Evolutionary conservation across 352 stramenopile genomes (phyloP).

Genomic region (Phytophthora pseudosyringae): DNA sequence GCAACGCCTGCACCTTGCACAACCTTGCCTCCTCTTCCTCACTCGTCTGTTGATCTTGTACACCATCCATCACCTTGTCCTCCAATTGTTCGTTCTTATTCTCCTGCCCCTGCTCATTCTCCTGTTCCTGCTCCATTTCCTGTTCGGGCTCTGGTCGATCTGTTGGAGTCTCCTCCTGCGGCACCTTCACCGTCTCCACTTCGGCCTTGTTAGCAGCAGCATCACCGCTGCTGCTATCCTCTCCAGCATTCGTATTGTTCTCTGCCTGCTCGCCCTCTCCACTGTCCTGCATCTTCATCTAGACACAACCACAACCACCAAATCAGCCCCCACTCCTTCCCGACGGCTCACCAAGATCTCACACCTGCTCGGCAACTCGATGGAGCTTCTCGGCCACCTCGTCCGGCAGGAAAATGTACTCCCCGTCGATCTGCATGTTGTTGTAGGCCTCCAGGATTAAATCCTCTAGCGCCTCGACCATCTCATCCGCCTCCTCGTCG

Average conservation of each 20-base stretch:
- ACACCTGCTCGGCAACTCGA: conserved; percentile 58
- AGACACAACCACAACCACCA: conserved; percentile 19
- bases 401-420: conserved; percentile 77
- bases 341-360: conserved; percentile 11
- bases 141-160: conserved; percentile 41
- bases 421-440: conserved; percentile 84
- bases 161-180: conserved; percentile 5
- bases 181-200: conserved; percentile 16
- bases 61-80: conserved; percentile 2
- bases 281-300: conserved; percentile 35
- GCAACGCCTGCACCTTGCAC: conserved; percentile 24
- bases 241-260: conserved; percentile 25
- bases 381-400: conserved; percentile 76
- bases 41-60: conserved; percentile 13
- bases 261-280: conserved; percentile 24
- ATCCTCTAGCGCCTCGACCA: conserved; percentile 63
- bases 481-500: conserved; percentile 30
- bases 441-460: conserved; percentile 85
- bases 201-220: conserved; percentile 2
- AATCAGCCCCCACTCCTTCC: conserved; percentile 3
- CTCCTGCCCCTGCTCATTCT: conserved; percentile 1
- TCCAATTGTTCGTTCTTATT: conserved; percentile 1
- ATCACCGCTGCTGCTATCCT: conserved; percentile 31
- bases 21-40: conserved; percentile 25
- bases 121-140: conserved; percentile 37